These are phyloP conservation scores for Mycena sanguinolenta DNA, from an alignment of 768 basidiomycete species.

Conservation along the genomic window DNA sequence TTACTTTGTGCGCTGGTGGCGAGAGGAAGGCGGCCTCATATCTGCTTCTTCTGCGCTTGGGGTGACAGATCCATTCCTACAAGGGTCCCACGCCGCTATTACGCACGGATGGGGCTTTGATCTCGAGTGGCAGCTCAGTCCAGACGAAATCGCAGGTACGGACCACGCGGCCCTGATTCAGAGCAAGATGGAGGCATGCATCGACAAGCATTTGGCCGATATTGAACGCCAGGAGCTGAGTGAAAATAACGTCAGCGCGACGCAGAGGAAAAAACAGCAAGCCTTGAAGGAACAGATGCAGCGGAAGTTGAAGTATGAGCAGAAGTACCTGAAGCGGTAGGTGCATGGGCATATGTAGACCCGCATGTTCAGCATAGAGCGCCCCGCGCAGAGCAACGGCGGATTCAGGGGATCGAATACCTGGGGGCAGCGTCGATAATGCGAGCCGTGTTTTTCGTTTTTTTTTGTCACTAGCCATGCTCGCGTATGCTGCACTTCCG, in stretches of 20 bases:
- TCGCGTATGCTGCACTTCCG: background rate
- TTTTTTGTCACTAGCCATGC: background rate
- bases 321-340: conserved; percentile 47
- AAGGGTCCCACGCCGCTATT: conserved; percentile 27
- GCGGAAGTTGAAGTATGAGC: conserved; percentile 51
- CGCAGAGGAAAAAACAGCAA: conserved; percentile 75
- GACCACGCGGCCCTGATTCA: conserved; percentile 56
- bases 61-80: conserved; percentile 34
- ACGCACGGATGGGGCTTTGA: conserved; percentile 89
- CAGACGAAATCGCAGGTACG: conserved; percentile 43
- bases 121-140: conserved; percentile 73
- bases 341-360: background rate
- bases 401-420: conserved; percentile 9
- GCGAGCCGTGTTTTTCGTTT: conserved; percentile 1
- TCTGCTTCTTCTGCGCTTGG: conserved; percentile 59
- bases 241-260: conserved; percentile 73
- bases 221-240: conserved; percentile 64
- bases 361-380: background rate
- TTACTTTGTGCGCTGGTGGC: conserved; percentile 92
- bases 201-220: conserved; percentile 64
- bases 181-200: conserved; percentile 78
- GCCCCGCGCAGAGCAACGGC: conserved; percentile 2
- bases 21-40: conserved; percentile 75
- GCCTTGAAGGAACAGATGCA: conserved; percentile 56
- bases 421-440: conserved; percentile 20